A percentile compares a stretch with the other conserved stretches of the same genome.
These are phyloP conservation scores for Dictyostelium brefeldianum DNA, from an alignment of 78 protist species.

Conservation along the genomic window DNA sequence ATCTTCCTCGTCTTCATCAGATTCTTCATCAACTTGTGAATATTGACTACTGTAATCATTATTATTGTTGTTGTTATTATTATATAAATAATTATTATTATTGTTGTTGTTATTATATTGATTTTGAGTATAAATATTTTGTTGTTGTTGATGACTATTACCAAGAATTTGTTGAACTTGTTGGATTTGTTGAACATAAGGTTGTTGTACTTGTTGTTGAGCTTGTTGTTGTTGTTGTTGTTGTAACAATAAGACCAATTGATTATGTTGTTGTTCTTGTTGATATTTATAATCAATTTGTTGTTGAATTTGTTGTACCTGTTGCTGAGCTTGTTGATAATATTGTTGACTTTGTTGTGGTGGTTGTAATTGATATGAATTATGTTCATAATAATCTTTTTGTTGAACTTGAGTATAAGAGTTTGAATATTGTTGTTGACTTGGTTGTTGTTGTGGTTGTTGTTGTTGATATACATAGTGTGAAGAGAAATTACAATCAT, in stretches of 20 bases:
- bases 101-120: not conserved
- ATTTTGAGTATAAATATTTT: not conserved
- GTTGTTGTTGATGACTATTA: not conserved
- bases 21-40: not conserved
- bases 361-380: not conserved
- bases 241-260: not conserved
- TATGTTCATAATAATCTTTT: not conserved
- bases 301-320: not conserved
- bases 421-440: not conserved
- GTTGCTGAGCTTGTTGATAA: not conserved
- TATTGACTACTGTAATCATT: not conserved
- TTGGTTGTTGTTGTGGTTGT: not conserved
- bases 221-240: not conserved
- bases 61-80: not conserved
- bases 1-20: not conserved
- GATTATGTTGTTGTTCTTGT: not conserved
- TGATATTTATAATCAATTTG: not conserved
- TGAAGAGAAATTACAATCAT: not conserved
- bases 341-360: not conserved
- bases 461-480: not conserved
- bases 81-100: not conserved
- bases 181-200: not conserved
- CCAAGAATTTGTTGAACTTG: no score
- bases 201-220: not conserved
- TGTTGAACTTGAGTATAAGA: not conserved